phyloP scores from a whole-genome alignment of 2,329 filamentous ascomycete species.

The Cytospora chrysosperma region DNA sequence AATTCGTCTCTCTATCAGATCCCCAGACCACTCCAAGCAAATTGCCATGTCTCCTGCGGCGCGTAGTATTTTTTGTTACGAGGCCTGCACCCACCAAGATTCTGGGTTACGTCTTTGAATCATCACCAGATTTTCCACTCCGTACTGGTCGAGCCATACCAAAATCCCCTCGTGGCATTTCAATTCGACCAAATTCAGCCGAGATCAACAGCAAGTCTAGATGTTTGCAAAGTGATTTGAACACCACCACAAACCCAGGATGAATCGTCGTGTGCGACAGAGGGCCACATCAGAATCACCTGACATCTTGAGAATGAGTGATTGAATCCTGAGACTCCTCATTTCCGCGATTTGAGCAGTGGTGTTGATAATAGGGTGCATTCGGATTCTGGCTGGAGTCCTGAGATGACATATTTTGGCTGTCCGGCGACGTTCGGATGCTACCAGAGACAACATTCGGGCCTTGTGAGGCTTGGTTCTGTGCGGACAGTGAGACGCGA shows the following conservation, averaged over 20 bases:
- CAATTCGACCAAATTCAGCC: not conserved
- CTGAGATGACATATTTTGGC: not conserved
- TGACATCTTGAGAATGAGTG: constrained; percentile 22
- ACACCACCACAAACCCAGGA: not conserved
- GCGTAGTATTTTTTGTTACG: too few species aligned
- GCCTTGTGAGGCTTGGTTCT: not conserved
- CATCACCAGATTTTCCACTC: not conserved
- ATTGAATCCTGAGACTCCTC: constrained; percentile 26
- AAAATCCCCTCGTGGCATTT: too few species aligned
- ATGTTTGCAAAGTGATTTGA: not conserved
- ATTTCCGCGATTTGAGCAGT: constrained; percentile 9
- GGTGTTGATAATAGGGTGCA: constrained; percentile 18
- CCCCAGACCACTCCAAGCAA: not conserved
- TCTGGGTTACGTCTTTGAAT: not conserved
- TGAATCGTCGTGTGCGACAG: not conserved
- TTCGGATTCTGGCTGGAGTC: constrained; percentile 2
- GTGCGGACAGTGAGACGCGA: not conserved
- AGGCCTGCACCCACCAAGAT: not conserved
- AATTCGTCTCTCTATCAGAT: not conserved
- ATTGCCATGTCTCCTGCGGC: not conserved
- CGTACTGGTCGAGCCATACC: not conserved
- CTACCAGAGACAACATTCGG: not conserved
- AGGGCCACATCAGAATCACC: not conserved
- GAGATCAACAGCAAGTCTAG: not conserved
- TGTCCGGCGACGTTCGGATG: not conserved